Evolutionary conservation across 1,139 yeast genomes (phyloP), one percentile per base, ranked within the genome.

Genomic region (Debaryomyces sp.): DNA sequence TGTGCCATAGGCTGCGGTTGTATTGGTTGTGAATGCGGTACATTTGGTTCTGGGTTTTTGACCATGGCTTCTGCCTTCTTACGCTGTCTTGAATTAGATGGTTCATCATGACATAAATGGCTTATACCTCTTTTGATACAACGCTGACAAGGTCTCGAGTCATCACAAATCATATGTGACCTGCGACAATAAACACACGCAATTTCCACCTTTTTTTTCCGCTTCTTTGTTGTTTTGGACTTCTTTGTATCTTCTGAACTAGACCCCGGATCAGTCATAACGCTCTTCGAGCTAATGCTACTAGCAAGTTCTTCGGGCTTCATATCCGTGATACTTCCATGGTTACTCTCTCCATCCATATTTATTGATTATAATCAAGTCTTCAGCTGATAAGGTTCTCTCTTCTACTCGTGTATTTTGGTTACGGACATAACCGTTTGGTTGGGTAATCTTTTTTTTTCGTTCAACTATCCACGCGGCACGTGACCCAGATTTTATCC

Each of bases 111-210:
- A 61, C 98, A 92, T 37, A 92, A 68, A 66, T 91, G 96, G 6
- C 95, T 95, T 41, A 92, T 92, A 38, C 89, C 90, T 54, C 98
- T 74, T 64, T 89, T 89, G 18, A 91, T 78, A 67, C 98, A 92
- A 46, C 97, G 73, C 46, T 85, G 81, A 64, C 98, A 92, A 1
- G 98, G 98, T 50, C 97, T 74, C 10, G 82, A 73, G 37, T 84
- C 87, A 63, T 91, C 97, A 68, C 98, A 92, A 29, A 91, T 89
- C 95, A 92, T 90, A 65, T 92, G 98, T 1, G 97, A 89, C 43
- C 98, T 74, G 43, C 97, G 80, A 62, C 98, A 92, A 63, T 89
- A 92, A 2, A 92, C 89, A 70, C 98, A 92, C 0, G 98, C 97
- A 50, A 79, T 73, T 27, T 73, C 81, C 27, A 81, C 85, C 61